Percentiles rank a stretch among this genome's conserved stretches.
Conservation (phyloP, 2,329 filamentous ascomycete species). For the Hymenoscyphus salicellus region DNA sequence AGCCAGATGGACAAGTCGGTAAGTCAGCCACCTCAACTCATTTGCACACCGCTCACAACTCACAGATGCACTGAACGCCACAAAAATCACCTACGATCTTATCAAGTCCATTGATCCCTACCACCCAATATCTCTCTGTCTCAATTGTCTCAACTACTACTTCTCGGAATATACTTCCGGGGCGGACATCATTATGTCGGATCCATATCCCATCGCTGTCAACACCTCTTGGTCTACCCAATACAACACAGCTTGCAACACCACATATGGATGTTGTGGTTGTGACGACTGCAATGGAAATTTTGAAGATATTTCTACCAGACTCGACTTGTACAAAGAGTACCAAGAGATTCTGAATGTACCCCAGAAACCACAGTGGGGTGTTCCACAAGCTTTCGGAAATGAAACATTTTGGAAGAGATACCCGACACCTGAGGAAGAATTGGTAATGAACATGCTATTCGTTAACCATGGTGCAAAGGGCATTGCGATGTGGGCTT, state of each 20-base stretch:
- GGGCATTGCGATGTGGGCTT: slow-evolving; percentile 47
- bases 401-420: slow-evolving; percentile 47
- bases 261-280: slow-evolving; percentile 52
- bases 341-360: slow-evolving; percentile 42
- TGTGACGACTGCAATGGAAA: slow-evolving; percentile 46
- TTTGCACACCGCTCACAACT: background rate
- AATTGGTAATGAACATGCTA: slow-evolving; percentile 47
- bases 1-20: slow-evolving; percentile 42
- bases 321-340: slow-evolving; percentile 41
- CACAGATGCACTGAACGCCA: slow-evolving; percentile 43
- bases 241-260: slow-evolving; percentile 48
- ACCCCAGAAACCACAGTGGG: slow-evolving; percentile 46
- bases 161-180: slow-evolving; percentile 49
- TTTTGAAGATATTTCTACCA: slow-evolving; percentile 44
- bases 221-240: slow-evolving; percentile 45
- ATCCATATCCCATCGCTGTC: slow-evolving; percentile 49
- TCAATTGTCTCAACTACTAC: slow-evolving; percentile 53
- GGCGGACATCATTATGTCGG: slow-evolving; percentile 50
- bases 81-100: slow-evolving; percentile 42
- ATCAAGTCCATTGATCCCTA: slow-evolving; percentile 49
- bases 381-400: slow-evolving; percentile 49
- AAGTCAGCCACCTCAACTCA: background rate
- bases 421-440: slow-evolving; percentile 45
- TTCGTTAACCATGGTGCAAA: slow-evolving; percentile 49
- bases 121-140: slow-evolving; percentile 49